Conservation (phyloP, 2,329 filamentous ascomycete genomes). For the Ceratocystis papillata region DNA sequence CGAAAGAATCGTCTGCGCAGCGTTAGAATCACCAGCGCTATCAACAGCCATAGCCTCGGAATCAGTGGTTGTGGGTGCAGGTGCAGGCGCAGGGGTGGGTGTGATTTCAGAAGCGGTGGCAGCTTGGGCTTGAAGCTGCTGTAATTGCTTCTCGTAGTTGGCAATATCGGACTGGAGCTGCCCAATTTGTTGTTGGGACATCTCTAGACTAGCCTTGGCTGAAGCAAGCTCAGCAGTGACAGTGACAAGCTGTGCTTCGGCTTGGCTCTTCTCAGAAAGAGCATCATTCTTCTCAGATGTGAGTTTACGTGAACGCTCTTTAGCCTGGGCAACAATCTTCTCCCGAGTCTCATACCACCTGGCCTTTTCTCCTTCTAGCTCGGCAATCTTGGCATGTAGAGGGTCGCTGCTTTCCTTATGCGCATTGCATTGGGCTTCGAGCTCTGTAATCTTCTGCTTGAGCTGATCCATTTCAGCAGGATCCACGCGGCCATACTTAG, state of each 20-base stretch:
- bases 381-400: slow-evolving; percentile 44
- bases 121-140: slow-evolving; percentile 30
- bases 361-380: slow-evolving; percentile 46
- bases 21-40: slow-evolving; percentile 35
- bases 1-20: slow-evolving; percentile 10
- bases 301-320: slow-evolving; percentile 47
- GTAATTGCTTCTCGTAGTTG: slow-evolving; percentile 36
- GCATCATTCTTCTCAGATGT: slow-evolving; percentile 45
- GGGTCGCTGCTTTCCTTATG: slow-evolving; percentile 42
- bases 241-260: slow-evolving; percentile 42
- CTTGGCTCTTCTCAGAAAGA: slow-evolving; percentile 41
- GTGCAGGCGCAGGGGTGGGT: slow-evolving; percentile 27
- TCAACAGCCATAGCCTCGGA: slow-evolving; percentile 29
- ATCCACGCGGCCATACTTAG: slow-evolving; percentile 91
- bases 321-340: slow-evolving; percentile 51
- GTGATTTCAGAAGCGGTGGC: background rate
- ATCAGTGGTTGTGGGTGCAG: slow-evolving; percentile 29
- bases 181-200: slow-evolving; percentile 30
- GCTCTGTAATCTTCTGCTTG: slow-evolving; percentile 59
- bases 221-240: slow-evolving; percentile 45
- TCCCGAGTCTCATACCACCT: slow-evolving; percentile 44
- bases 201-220: slow-evolving; percentile 34
- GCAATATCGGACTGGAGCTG: slow-evolving; percentile 37
- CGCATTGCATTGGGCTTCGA: slow-evolving; percentile 55
- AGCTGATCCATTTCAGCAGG: slow-evolving; percentile 84